These are phyloP conservation scores for Coniochaeta prunicola DNA, from an alignment of 2,329 filamentous ascomycete species.

Conservation along the genomic window DNA sequence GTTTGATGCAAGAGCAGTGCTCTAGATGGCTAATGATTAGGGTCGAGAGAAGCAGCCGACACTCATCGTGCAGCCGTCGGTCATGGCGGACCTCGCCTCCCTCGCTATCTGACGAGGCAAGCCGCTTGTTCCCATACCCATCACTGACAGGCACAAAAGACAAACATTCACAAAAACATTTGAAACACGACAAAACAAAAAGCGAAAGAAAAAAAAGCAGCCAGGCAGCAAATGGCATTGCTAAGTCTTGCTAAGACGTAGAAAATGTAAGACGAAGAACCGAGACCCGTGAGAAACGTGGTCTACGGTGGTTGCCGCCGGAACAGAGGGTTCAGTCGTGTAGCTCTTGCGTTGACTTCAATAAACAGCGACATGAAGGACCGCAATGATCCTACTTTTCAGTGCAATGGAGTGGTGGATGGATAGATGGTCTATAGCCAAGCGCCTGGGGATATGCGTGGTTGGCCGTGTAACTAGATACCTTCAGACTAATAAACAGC, in stretches of 20 bases:
- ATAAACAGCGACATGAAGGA: not conserved
- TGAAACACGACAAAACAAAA: not conserved
- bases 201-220: not conserved
- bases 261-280: not conserved
- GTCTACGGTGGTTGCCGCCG: not conserved
- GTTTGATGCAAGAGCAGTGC: not conserved
- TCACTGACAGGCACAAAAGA: not conserved
- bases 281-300: no score
- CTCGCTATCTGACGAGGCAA: not conserved
- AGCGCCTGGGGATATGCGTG: not conserved
- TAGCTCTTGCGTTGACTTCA: not conserved
- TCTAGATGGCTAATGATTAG: not conserved
- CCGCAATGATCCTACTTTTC: not conserved
- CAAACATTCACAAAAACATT: no score
- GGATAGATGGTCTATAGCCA: not conserved
- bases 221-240: not conserved
- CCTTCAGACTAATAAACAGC: conserved; percentile 1
- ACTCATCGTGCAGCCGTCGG: not conserved
- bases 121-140: not conserved
- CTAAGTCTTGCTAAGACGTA: not conserved
- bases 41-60: not conserved
- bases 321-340: not conserved
- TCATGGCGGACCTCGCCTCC: not conserved
- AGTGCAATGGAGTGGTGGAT: not conserved
- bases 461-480: not conserved